These are phyloP conservation scores for Alternaria alternata DNA, from an alignment of 2,329 filamentous ascomycete genomes.

Conservation along the genomic window DNA sequence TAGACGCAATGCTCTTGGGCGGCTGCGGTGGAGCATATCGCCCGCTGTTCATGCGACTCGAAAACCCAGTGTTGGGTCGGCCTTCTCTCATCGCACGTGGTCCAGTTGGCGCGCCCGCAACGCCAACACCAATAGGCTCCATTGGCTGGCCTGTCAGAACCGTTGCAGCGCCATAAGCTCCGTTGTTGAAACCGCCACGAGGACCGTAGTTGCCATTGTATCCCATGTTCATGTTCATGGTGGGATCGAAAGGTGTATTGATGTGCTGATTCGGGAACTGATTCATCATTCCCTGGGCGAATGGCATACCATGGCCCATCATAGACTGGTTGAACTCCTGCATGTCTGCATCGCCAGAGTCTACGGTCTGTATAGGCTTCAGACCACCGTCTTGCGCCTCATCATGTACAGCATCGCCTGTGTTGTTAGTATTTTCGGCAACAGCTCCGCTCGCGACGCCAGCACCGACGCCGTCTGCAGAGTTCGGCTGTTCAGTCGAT, in stretches of 20 bases:
- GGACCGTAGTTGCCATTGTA: slow-evolving; percentile 50
- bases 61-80: slow-evolving; percentile 80
- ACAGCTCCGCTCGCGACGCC: slow-evolving; percentile 18
- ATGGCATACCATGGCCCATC: slow-evolving; percentile 41
- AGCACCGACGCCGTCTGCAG: slow-evolving; percentile 12
- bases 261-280: slow-evolving; percentile 63
- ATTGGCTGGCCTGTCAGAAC: slow-evolving; percentile 43
- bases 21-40: slow-evolving; percentile 34
- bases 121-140: slow-evolving; percentile 63
- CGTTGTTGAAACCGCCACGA: slow-evolving; percentile 56
- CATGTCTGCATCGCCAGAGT: slow-evolving; percentile 36
- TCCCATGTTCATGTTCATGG: slow-evolving; percentile 52
- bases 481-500: slow-evolving; percentile 12
- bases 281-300: slow-evolving; percentile 43
- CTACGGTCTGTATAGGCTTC: slow-evolving; percentile 47
- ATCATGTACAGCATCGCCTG: slow-evolving; percentile 27
- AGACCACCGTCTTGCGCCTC: slow-evolving; percentile 30
- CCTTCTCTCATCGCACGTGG: slow-evolving; percentile 95
- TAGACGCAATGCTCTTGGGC: slow-evolving; percentile 30
- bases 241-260: slow-evolving; percentile 51
- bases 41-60: slow-evolving; percentile 61
- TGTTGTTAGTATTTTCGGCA: slow-evolving; percentile 25
- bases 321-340: slow-evolving; percentile 36
- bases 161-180: slow-evolving; percentile 48
- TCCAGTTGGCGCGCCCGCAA: slow-evolving; percentile 81